Evolutionary conservation across 495 filamentous ascomycete genomes (phyloP), one percentile per base, ranked within the genome.

Genomic region (Annulohypoxylon moriforme): DNA sequence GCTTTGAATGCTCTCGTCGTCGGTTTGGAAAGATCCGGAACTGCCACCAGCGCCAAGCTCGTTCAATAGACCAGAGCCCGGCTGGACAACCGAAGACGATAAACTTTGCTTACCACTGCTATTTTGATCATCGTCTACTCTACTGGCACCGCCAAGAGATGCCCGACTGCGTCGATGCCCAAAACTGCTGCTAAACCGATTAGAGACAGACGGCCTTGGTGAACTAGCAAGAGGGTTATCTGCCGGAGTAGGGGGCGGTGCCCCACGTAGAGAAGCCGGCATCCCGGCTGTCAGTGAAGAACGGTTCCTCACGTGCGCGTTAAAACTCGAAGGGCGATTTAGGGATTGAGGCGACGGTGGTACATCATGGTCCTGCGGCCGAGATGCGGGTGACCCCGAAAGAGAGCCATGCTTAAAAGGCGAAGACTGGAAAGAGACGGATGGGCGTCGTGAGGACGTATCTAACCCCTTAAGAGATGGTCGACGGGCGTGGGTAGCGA

Each of bases 361-460:
- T 22, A 77, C 71, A 44, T 84, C 82, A 46, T 75, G 75, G 20
- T 82, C 78, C 2, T 78, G 80, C 4, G 69, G 46, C 33, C 82
- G 77, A 13, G 70, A 72, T 18, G 77, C 87, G 7, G 96, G 96
- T 9, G 95, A 98, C n/a, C 92, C 92, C 14, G 94, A 96, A 16
- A 99, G 85, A 18, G 95, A 94, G 8, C 94, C 93, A 6, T 94
- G 93, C 81, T 98, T 99, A 81, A 99, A 99, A 1, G 95, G 83
- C 5, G 76, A 78, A 20, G 91, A 72, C 75, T 94, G 92, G 76
- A 97, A 97, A 1, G 94, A 97, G 14, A 97, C 87, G 0, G 94
- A 98, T 9, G 93, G 88, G n/a, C 94, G 89, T 68, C 84, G 69
- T 59, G 62, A 47, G 13, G 75, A n/a, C n/a, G n/a, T 77, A 62